Evolutionary conservation across 108 stramenopile genomes (phyloP), one percentile per base, ranked within the genome.

Genomic region (Bacterosira constricta): DNA sequence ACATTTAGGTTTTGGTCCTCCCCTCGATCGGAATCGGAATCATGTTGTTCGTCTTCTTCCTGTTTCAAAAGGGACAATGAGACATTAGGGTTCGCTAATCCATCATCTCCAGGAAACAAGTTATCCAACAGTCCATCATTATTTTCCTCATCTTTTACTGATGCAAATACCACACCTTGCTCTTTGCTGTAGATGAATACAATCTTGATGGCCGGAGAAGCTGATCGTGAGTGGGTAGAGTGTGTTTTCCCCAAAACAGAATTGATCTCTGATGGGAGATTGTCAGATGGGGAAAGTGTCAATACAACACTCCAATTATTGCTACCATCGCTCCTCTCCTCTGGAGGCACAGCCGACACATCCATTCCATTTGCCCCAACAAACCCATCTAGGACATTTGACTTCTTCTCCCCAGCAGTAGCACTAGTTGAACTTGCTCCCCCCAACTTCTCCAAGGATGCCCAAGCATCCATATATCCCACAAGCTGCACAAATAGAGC

Each of bases 401-500:
- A 15, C 3, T 47, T 23, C n/a, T 34, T 57, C 3, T 32, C 56
- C 10, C 58, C 67, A 27, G 38, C 27, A 56, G 4, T 29, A 23
- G 17, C 10, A 6, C 39, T 18, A 11, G 2, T 18, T 18, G 6
- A 3, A 3, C 36, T 39, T 44, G 29, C 54, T 15, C 61, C 42
- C 6, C 58, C 64, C 65, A 79, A 37, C 17, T 34, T 47, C 17
- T 79, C 78, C 51, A 79, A 15, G 1, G 54, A 62, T n/a, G 68
- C 74, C 80, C 61, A 81, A 3, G 80, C 71, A 67, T 92, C 88
- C 39, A 88, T 71, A 67, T 82, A 84, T 1, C 75, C 79, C 20
- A 77, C 77, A 53, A 94, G 65, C 50, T 88, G 86, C 29, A 85
- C 73, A 69, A 81, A 91, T 37, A 94, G 45, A 2, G 82, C 87